Evolutionary conservation across 345 rosid genomes (phyloP), one percentile per base, ranked within the genome.

Genomic region (Eucalyptus erythrocorys): DNA sequence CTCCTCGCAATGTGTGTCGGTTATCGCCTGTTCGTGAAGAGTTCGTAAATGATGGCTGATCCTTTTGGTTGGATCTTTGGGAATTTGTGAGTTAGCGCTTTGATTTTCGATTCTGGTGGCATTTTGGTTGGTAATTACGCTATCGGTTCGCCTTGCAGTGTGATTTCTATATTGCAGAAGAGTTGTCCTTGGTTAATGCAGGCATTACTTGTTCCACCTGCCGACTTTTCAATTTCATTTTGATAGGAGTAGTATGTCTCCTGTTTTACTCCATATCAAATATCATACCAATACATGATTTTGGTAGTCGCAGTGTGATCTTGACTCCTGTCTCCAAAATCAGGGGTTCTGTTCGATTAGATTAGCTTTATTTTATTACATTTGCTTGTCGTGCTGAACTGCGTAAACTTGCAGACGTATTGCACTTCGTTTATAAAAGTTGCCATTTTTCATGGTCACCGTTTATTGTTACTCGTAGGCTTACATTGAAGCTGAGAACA

Each of bases 401-500:
- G 82, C 1, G 27, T 37, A 10, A 5, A 37, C 13, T 71, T 37
- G 82, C 82, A 71, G 47, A 40, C 2, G 27, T 3, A 19, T 19
- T 37, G 84, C 30, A 21, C 15, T 37, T 19, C 8, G 2, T 76
- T 22, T 21, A 76, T 43, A 22, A 76, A 76, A 40, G 84, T 76
- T 76, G 47, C 27, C 84, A 76, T 76, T 40, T 76, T 76, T 40
- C 47, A 10, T 76, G 21, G 47, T 21, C 47, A 37, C 21, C 13
- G 5, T 76, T 22, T 76, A 32, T 64, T 48, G 66, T 88, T 43
- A 42, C 34, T 14, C 40, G 64, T 76, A 97, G 99, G 98, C 94
- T 26, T 95, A 89, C 90, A 97, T 97, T 66, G 99, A 97, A 91
- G 95, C 95, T 17, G 99, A 96, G 91, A 96, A 97, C 85, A 93